These are phyloP conservation scores for Populus davidiana DNA, from an alignment of 345 rosid species.

Conservation along the genomic window DNA sequence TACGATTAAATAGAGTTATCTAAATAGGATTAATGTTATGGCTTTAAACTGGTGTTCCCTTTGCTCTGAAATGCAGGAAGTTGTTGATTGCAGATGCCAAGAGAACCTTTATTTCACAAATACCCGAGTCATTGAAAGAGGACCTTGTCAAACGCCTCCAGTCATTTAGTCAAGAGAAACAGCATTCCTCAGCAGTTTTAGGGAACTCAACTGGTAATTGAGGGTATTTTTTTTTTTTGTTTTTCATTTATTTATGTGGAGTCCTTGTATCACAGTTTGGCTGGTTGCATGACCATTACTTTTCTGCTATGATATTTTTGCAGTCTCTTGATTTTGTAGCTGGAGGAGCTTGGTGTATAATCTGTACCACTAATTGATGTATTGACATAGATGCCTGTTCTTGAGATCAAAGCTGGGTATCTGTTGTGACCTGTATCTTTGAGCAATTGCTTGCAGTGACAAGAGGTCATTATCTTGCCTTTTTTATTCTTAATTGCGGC, in stretches of 20 bases:
- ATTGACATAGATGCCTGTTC: slow-evolving; percentile 9
- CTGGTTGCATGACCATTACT: not conserved
- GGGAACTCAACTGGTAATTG: slow-evolving; percentile 21
- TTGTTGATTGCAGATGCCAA: slow-evolving; percentile 65
- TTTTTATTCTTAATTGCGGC: not conserved
- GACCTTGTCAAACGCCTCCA: slow-evolving; percentile 51
- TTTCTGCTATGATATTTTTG: slow-evolving; percentile 17
- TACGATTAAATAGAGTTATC: not conserved
- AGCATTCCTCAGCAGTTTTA: not conserved
- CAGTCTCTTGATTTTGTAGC: slow-evolving; percentile 21
- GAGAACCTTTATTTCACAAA: slow-evolving; percentile 44
- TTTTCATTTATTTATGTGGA: no score
- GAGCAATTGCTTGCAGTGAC: slow-evolving; percentile 18
- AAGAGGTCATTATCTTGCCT: slow-evolving; percentile 4
- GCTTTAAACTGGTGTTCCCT: not conserved
- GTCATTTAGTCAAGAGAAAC: slow-evolving; percentile 48
- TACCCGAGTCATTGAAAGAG: slow-evolving; percentile 74
- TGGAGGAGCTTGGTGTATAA: slow-evolving; percentile 21
- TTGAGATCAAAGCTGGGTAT: slow-evolving; percentile 11
- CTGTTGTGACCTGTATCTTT: slow-evolving; percentile 6
- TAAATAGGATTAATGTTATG: not conserved
- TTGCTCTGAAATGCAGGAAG: slow-evolving; percentile 48
- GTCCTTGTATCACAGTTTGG: not conserved
- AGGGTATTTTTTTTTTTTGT: not conserved
- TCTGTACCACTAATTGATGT: slow-evolving; percentile 20